Evolutionary conservation across 2,329 filamentous ascomycete species (phyloP).

Genomic region (Xylaria sp.): DNA sequence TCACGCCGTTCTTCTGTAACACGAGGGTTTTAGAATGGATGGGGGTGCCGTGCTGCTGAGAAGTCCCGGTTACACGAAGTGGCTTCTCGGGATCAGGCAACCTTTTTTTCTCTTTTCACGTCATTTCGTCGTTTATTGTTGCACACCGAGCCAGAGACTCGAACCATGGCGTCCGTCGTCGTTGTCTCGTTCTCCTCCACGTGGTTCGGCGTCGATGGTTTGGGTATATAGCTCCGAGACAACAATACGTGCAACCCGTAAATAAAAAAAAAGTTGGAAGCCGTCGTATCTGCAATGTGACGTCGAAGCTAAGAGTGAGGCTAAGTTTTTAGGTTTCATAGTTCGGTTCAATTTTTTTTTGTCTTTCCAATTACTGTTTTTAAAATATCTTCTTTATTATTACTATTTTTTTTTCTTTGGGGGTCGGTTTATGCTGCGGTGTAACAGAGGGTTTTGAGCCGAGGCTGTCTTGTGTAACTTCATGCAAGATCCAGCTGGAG

Average conservation of each 20-base stretch:
- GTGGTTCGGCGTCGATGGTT: slow-evolving; percentile 19
- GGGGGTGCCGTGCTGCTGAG: background rate
- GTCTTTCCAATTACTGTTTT: too few relatives aligned
- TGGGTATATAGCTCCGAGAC: slow-evolving; percentile 17
- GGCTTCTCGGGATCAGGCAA: slow-evolving; percentile 18
- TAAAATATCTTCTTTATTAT: background rate
- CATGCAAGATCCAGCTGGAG: slow-evolving; percentile 1
- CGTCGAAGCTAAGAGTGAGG: background rate
- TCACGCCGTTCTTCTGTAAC: background rate
- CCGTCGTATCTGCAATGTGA: slow-evolving; percentile 12
- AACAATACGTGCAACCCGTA: background rate
- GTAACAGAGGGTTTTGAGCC: slow-evolving; percentile 10
- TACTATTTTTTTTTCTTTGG: background rate
- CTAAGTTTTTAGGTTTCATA: background rate
- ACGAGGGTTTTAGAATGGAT: background rate
- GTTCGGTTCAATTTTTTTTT: too few relatives aligned
- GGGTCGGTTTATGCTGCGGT: slow-evolving; percentile 6
- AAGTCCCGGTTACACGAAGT: slow-evolving; percentile 10
- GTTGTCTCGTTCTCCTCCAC: slow-evolving; percentile 15
- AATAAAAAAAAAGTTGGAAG: background rate
- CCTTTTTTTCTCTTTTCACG: background rate
- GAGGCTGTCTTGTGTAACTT: slow-evolving; percentile 9
- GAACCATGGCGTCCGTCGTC: slow-evolving; percentile 2
- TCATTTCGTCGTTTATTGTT: background rate
- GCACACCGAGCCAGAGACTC: slow-evolving; percentile 7